These are phyloP conservation scores for Fusarium sp. DNA, from an alignment of 2,329 filamentous ascomycete genomes.

Conservation along the genomic window DNA sequence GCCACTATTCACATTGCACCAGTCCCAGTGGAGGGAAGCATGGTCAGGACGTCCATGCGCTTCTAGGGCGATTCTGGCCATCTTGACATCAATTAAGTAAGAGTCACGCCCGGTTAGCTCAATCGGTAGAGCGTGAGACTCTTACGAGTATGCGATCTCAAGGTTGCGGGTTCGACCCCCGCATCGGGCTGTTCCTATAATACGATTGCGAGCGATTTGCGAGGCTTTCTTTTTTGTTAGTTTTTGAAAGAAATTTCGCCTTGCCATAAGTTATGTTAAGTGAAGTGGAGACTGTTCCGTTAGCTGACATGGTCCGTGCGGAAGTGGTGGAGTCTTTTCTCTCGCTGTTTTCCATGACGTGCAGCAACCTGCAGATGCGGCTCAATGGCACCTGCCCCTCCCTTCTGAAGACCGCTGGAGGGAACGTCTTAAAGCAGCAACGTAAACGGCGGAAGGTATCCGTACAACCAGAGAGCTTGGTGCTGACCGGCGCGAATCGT, in stretches of 20 bases:
- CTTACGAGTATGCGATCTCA: constrained; percentile 62
- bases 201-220: constrained; percentile 31
- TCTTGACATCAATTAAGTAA: constrained; percentile 10
- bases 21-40: background rate
- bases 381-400: constrained; percentile 30
- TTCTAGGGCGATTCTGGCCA: background rate
- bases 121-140: constrained; percentile 75
- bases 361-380: constrained; percentile 11
- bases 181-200: constrained; percentile 57
- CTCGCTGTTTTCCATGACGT: constrained; percentile 9
- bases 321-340: constrained; percentile 1
- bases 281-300: background rate
- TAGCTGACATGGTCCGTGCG: constrained; percentile 17
- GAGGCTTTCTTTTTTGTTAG: constrained; percentile 30
- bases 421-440: constrained; percentile 45
- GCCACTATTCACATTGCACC: constrained; percentile 19
- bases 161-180: constrained; percentile 68
- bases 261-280: background rate
- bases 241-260: background rate
- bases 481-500: background rate
- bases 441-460: constrained; percentile 17
- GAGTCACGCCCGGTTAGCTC: constrained; percentile 39
- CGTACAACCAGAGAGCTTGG: too few relatives aligned
- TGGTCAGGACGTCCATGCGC: background rate
- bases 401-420: background rate